Evolutionary conservation across 2,329 filamentous ascomycete genomes (phyloP), one percentile per base, ranked within the genome.

Genomic region (Elsinoe arachidis): DNA sequence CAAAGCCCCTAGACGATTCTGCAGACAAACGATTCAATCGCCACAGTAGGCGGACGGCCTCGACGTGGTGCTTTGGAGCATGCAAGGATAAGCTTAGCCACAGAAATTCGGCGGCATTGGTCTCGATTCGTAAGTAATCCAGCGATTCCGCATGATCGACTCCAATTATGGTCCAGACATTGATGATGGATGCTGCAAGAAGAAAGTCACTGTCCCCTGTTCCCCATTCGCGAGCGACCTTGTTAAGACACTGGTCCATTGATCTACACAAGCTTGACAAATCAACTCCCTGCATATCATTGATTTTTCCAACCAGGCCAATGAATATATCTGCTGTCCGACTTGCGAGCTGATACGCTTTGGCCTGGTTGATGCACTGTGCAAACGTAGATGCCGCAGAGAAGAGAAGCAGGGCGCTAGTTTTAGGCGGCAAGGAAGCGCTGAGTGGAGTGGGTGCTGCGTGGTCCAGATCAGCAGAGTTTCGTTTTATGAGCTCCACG

Each of bases 61-160:
- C 95, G 33, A 99, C 91, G 67, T 97, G 93, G 63, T 92, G 95
- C 67, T 96, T 96, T 0, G 91, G 90, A 61, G 86, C 85, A 11
- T 84, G 79, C n/a, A 88, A 85, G 0, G 90, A 88, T 38, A 99
- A 73, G 65, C 88, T 90, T 4, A 75, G 71, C 93, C 93, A 99
- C 0, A 92, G 79, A 57, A 35, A 44, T 11, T 56, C 41, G 7
- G 49, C 49, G 23, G 49, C 49, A 23, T 19, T 7, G 9, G 7
- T n/a, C 5, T 53, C 49, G 26, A 30, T 30, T 30, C 9, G 26
- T 30, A 7, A 2, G 26, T 30, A 4, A 19, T 53, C 34, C n/a
- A n/a, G 11, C 12, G 9, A 3, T 21, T 14, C 19, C 11, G 11
- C 11, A 38, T 53, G 19, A 11, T 21, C 19, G 23, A n/a, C 34